Percentiles rank a stretch among this genome's conserved stretches.
phyloP scores from a whole-genome alignment of 495 filamentous ascomycete species.

The Penicillium macrosclerotiorum region DNA sequence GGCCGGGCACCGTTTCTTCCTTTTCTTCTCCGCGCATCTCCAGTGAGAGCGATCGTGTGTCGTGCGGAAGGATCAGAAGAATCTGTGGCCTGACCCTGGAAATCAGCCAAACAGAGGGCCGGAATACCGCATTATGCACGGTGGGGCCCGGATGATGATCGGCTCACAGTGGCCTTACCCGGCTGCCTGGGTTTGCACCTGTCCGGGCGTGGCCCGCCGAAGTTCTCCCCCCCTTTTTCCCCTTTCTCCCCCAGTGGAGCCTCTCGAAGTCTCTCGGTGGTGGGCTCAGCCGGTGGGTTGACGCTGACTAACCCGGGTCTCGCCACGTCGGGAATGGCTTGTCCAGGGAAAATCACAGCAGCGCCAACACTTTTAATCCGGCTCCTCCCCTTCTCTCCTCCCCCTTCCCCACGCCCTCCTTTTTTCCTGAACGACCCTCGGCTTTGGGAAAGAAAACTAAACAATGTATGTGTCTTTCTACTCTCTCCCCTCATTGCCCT shows the following conservation, averaged over 20 bases:
- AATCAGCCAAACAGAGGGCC: constrained; percentile 17
- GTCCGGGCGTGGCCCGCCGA: background rate
- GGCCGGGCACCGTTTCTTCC: too few relatives aligned
- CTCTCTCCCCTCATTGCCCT: background rate
- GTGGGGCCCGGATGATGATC: constrained; percentile 30
- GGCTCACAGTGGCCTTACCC: constrained; percentile 41
- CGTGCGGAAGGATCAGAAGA: too few relatives aligned
- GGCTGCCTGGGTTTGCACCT: background rate
- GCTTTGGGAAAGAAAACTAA: background rate
- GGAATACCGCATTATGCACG: constrained; percentile 16
- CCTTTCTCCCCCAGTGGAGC: too few relatives aligned
- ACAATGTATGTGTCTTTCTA: background rate
- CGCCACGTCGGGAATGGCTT: constrained; percentile 42
- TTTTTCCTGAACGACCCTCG: background rate
- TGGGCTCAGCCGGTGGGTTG: too few relatives aligned
- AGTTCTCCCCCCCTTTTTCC: background rate
- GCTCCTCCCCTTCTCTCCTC: background rate
- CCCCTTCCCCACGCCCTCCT: background rate
- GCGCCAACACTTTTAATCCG: too few relatives aligned
- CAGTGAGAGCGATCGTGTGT: too few relatives aligned
- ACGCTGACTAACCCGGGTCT: too few relatives aligned
- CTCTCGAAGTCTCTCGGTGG: too few relatives aligned
- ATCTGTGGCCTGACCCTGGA: constrained; percentile 9
- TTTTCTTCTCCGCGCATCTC: too few relatives aligned
- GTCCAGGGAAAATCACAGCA: too few relatives aligned